Evolutionary conservation across 2,329 filamentous ascomycete genomes (phyloP).

Genomic region (Fusarium sp.): DNA sequence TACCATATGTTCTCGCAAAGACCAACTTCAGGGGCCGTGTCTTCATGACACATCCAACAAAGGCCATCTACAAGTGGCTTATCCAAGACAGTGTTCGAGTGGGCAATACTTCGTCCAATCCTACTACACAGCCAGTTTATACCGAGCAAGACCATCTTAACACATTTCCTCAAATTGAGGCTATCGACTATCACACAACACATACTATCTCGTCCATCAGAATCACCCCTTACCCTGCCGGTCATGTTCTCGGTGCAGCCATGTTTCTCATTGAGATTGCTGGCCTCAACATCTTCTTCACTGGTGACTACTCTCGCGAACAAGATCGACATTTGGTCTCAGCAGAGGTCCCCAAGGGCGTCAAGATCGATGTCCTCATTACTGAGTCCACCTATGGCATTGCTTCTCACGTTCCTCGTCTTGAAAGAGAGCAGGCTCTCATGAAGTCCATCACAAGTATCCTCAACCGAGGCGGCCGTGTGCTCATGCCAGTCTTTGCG

Average conservation of each 20-base stretch:
- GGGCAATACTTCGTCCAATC: constrained; percentile 74
- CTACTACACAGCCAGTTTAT: constrained; percentile 81
- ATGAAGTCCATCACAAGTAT: constrained; percentile 96
- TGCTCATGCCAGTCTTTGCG: constrained; percentile 94
- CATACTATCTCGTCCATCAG: constrained; percentile 96
- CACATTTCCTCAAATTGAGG: constrained; percentile 93
- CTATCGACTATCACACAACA: constrained; percentile 97
- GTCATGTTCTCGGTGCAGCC: constrained; percentile 96
- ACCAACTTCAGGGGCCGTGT: constrained; percentile 97
- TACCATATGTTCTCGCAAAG: constrained; percentile 97
- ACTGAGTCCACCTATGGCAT: constrained; percentile 98
- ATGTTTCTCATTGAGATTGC: constrained; percentile 99
- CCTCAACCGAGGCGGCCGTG: constrained; percentile 89
- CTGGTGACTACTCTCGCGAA: constrained; percentile 95
- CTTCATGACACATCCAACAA: constrained; percentile 99
- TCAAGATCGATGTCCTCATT: constrained; percentile 96
- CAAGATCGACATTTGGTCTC: constrained; percentile 96
- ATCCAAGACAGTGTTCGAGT: constrained; percentile 97
- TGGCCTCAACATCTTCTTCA: constrained; percentile 96
- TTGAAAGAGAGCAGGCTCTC: constrained; percentile 90
- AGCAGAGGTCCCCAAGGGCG: constrained; percentile 85
- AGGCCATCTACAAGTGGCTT: constrained; percentile 99
- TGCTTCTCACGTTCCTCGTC: constrained; percentile 87
- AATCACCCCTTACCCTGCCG: constrained; percentile 96
- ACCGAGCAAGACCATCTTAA: constrained; percentile 95